Evolutionary conservation across 2,329 filamentous ascomycete species (phyloP).

Genomic region (Phyllosticta paracitricarpa): DNA sequence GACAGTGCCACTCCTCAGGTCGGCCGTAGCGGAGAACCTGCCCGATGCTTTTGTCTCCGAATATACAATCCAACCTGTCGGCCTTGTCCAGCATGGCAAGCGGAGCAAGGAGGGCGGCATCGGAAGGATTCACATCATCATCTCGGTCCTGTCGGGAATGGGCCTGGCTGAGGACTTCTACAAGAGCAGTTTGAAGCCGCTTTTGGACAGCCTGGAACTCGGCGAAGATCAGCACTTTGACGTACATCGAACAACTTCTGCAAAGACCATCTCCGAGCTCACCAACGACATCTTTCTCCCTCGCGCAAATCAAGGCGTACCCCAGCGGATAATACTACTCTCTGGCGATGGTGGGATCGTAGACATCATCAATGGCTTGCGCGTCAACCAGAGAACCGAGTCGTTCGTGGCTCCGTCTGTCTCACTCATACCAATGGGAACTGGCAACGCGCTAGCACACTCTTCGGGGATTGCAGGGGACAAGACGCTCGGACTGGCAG

Average conservation of each 20-base stretch:
- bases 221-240: constrained; percentile 32
- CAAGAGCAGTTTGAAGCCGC: constrained; percentile 26
- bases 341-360: constrained; percentile 82
- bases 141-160: constrained; percentile 37
- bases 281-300: constrained; percentile 41
- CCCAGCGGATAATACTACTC: constrained; percentile 56
- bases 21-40: background rate
- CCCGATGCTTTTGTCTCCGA: background rate
- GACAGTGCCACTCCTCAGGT: background rate
- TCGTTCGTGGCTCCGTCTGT: constrained; percentile 25
- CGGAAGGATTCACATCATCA: constrained; percentile 28
- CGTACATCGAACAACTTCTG: constrained; percentile 53
- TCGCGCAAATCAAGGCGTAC: constrained; percentile 36
- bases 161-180: constrained; percentile 31
- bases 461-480: constrained; percentile 30
- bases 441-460: constrained; percentile 40
- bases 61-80: background rate
- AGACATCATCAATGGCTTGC: constrained; percentile 66
- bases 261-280: constrained; percentile 55
- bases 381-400: constrained; percentile 19
- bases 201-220: constrained; percentile 34
- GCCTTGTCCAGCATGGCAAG: background rate
- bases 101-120: background rate
- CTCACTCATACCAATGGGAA: constrained; percentile 43
- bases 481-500: constrained; percentile 32